Evolutionary conservation across 768 basidiomycete genomes (phyloP), one percentile per base, ranked within the genome.

Genomic region (Inosperma sp.): DNA sequence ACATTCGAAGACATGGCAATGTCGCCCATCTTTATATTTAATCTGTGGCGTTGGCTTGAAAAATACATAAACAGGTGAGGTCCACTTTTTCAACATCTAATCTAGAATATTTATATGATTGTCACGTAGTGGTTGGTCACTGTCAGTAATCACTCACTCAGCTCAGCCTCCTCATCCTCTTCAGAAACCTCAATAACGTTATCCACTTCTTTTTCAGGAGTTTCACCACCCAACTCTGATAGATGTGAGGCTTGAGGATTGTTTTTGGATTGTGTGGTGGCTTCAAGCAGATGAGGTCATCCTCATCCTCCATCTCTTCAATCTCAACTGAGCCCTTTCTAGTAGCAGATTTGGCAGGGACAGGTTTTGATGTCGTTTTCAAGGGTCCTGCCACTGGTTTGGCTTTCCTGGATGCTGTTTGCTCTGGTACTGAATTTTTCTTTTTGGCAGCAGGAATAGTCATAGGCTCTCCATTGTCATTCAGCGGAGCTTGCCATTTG

Each of bases 41-140:
- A 46, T 54, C 5, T 4, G 14, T 0, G 61, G 58, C 0, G 3
- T 51, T 0, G 62, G 58, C 1, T 67, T 34, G 35, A 64, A 73
- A 59, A 71, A 71, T 1, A 61, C 64, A 59, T 74, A 74, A 8
- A 69, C 51, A 0, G 68, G 64, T 48, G 68, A 59, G 4, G 48
- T 64, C 67, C 68, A 71, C 4, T 67, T 54, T 22, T 39, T 39
- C 17, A 22, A 39, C 36, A 39, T 39, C 17, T 19, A 29, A 31
- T 57, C 51, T 33, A 39, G 5, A 27, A 41, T 10, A 37, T 41
- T 30, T n/a, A 31, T 23, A 33, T 13, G 7, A n/a, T 8, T 9
- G 7, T 33, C n/a, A 14, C 27, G 27, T 41, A 41, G 4, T n/a
- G 12, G 16, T 5, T 34, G 31, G 21, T 16, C 30, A 34, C n/a